Evolutionary conservation across 202 grass and related monocot genomes (phyloP), one percentile per base, ranked within the genome.

Genomic region (Digitaria exilis): DNA sequence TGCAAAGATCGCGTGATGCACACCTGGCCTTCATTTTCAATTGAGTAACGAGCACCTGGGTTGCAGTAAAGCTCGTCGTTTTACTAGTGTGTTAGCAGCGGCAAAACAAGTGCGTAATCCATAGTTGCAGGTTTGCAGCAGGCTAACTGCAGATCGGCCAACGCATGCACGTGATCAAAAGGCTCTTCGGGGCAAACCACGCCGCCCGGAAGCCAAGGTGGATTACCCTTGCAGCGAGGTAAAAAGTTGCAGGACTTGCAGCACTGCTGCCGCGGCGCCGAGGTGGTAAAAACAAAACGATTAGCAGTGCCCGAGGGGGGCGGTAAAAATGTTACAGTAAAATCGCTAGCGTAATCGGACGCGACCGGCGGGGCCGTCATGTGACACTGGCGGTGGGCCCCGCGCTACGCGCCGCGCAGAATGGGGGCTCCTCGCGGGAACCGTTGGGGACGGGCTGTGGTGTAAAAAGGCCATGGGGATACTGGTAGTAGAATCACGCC

Each of bases 101-200:
- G 16, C 0, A 25, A 84, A 67, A 84, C 19, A 75, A 57, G 48
- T 1, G 61, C 60, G 17, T 72, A 39, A 72, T 86, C 57, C 67
- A 80, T 44, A n/a, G n/a, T n/a, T n/a, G n/a, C 44, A 55, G n/a
- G n/a, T n/a, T 34, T 22, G 67, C 9, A 45, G 60, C 32, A 28
- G 35, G 30, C 44, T 35, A 22, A 10, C 5, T 4, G 69, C 63
- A 25, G 62, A 62, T 74, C 76, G 19, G 9, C 52, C 21, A 14
- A 76, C 31, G 24, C 76, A 30, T 85, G 64, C 82, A 77, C 51
- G 87, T 49, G 87, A 89, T 65, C 17, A 63, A 64, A 89, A 76
- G 68, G 43, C 11, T 11, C 42, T 28, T 70, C 10, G 76, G 69
- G 43, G 46, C 10, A 2, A 54, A 29, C 77, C 77, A 32, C 60